Base-by-base conservation (phyloP, 2,329 filamentous ascomycete genomes). In the Ophiobolus disseminans region DNA sequence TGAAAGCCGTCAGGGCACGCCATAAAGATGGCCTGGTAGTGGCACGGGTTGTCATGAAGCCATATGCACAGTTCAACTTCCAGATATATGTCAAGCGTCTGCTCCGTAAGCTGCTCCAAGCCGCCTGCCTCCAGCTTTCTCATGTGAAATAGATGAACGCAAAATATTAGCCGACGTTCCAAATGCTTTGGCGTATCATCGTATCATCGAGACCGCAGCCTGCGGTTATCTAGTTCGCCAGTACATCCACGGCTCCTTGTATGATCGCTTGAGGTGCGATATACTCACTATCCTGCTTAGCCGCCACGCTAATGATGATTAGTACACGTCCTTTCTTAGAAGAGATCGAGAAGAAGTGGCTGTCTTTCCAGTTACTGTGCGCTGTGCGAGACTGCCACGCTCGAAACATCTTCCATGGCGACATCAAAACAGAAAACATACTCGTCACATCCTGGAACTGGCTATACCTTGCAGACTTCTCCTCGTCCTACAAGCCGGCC, bases 401-500 rank as follows among this genome's bases (percentile, higher is more conserved):
- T 21, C 83, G 88, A 37, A 90, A 95, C 63, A 82, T 99, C 41
- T 97, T 92, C 70, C 94, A 99, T 70, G 95, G 94, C 48, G 95
- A 99, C 68, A 97, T 99, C 78, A 99, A 99, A 79, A 94, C 93
- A 1, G 93, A 99, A 74, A 99, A 99, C 65, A 86, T 96, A 26
- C 79, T 99, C 38, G 93, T 99, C 40, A 99, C 94, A 0, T 97
- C 94, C 5, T 99, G 94, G 94, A 97, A 97, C 76, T 99, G 95
- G 94, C 82, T 99, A 2, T 99, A 97, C 70, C 82, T 99, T 28
- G 88, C 92, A n/a, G 94, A 99, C 73, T 99, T 97, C 72, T 96
- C 93, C 3, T 91, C 93, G 0, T 88, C 90, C 0, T 97, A 96
- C 78, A 99, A 99, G 69, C 94, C 92, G 9, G 90, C 92, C 4